Conservation (phyloP, 2,329 filamentous ascomycete species). For the Rutstroemia sydowiana region DNA sequence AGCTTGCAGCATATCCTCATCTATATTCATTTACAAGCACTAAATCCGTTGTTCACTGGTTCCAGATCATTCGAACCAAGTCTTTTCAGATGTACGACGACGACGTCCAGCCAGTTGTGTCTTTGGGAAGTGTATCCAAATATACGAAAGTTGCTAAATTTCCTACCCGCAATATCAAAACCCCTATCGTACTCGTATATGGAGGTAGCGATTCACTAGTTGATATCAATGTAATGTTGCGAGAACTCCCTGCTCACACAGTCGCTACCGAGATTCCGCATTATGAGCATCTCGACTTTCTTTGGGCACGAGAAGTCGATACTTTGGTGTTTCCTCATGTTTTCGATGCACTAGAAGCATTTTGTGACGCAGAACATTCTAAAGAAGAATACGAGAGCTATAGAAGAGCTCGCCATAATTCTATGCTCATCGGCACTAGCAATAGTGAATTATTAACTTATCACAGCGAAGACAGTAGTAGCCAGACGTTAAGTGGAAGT, state of each 20-base stretch:
- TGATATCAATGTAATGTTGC: conserved; percentile 87
- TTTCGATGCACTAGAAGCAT: conserved; percentile 76
- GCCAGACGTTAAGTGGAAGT: conserved; percentile 12
- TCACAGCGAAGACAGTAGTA: conserved; percentile 18
- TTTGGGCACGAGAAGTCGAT: conserved; percentile 86
- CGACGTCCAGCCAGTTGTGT: conserved; percentile 72
- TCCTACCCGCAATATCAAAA: conserved; percentile 93
- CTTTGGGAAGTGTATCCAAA: conserved; percentile 62
- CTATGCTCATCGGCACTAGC: conserved; percentile 16
- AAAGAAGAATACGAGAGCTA: conserved; percentile 56
- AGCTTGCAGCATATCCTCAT: conserved; percentile 91
- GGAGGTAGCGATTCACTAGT: conserved; percentile 90
- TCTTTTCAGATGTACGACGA: conserved; percentile 99
- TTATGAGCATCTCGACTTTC: conserved; percentile 94
- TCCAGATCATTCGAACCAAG: conserved; percentile 95
- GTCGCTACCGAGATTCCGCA: conserved; percentile 80
- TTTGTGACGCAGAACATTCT: conserved; percentile 50
- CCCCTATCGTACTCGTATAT: conserved; percentile 87
- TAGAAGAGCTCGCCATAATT: conserved; percentile 24
- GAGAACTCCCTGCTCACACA: conserved; percentile 77
- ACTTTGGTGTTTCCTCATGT: conserved; percentile 78
- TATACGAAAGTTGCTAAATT: conserved; percentile 97
- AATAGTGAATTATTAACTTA: conserved; percentile 13
- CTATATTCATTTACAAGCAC: conserved; percentile 95
- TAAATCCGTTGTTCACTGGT: conserved; percentile 98